These are phyloP conservation scores for Dacryopinax primogenitus DNA, from an alignment of 768 basidiomycete genomes.

Conservation along the genomic window DNA sequence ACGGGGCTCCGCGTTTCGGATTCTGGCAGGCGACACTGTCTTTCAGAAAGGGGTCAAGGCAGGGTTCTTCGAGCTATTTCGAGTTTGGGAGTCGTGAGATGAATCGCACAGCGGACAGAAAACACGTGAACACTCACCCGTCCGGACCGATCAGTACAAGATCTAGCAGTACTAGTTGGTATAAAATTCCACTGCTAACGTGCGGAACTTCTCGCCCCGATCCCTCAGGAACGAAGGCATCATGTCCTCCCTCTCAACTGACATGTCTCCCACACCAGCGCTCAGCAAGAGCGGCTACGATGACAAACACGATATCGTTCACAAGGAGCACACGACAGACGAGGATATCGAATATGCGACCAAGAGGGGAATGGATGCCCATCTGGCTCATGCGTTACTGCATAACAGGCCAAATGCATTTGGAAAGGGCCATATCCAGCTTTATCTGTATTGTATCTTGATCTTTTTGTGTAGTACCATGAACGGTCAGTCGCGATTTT, in stretches of 20 bases:
- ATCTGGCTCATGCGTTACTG: not conserved
- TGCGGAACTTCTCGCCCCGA: not conserved
- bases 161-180: not conserved
- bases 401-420: not conserved
- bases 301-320: not conserved
- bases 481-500: not conserved
- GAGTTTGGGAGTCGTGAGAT: not conserved
- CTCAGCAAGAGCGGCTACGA: not conserved
- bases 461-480: not conserved
- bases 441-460: not conserved
- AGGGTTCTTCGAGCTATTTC: not conserved
- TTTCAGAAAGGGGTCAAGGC: not conserved
- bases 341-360: not conserved
- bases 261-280: not conserved
- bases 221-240: not conserved
- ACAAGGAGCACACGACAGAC: not conserved
- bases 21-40: not conserved
- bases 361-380: not conserved
- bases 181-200: not conserved
- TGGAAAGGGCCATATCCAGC: not conserved
- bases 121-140: not conserved
- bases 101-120: not conserved
- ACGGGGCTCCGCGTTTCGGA: not conserved
- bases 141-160: constrained; percentile 3
- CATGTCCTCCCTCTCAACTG: not conserved